Conservation (phyloP, 345 rosid genomes). For the Rhodamnia argentea region DNA sequence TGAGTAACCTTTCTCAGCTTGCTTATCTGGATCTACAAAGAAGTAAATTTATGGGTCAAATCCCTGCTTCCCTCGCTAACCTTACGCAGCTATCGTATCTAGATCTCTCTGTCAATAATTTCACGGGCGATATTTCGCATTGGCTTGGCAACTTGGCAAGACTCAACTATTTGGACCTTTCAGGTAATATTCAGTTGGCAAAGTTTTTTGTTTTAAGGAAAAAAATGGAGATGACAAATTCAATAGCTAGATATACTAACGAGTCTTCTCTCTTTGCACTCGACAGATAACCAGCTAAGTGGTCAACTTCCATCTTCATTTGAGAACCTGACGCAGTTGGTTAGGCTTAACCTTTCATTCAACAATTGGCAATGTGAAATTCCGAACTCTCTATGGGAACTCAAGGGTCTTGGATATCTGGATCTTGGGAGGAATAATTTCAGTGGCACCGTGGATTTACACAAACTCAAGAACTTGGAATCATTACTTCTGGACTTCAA, state of each 20-base stretch:
- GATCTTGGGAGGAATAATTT: neutral
- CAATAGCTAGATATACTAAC: neutral
- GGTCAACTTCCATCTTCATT: neutral
- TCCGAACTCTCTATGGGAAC: neutral
- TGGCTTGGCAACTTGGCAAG: neutral
- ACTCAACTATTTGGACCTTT: neutral
- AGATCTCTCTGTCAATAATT: neutral
- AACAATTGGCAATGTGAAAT: neutral
- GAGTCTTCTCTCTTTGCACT: neutral
- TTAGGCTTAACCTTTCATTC: neutral
- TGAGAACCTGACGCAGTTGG: neutral
- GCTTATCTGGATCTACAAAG: neutral
- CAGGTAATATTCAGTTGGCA: neutral
- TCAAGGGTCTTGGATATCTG: neutral
- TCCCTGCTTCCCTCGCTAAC: neutral
- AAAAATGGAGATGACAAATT: neutral
- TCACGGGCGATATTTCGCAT: neutral
- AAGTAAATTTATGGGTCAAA: conserved; percentile 1
- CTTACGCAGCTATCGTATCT: neutral
- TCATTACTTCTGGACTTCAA: neutral
- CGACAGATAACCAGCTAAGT: neutral
- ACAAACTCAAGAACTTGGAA: neutral
- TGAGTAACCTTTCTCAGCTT: neutral
- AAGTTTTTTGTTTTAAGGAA: rapidly evolving
- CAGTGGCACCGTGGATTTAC: neutral